phyloP scores from a whole-genome alignment of 2,329 filamentous ascomycete species.

The Didymella glomerata region DNA sequence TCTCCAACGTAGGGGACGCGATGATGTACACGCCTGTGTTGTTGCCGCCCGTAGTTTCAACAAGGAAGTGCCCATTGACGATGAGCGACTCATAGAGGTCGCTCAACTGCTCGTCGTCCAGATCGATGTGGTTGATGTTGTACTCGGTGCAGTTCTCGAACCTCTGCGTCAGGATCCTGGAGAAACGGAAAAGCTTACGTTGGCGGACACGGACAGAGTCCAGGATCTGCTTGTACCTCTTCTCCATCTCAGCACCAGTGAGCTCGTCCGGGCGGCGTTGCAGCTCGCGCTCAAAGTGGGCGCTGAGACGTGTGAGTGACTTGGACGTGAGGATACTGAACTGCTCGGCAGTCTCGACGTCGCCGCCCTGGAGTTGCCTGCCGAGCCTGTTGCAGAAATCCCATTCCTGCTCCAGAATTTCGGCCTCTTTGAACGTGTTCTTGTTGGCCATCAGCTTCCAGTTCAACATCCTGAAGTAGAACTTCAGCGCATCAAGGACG shows the following conservation, averaged over 20 bases:
- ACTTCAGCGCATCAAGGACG: conserved; percentile 90
- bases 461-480: conserved; percentile 98
- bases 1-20: conserved; percentile 79
- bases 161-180: conserved; percentile 85
- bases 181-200: conserved; percentile 95
- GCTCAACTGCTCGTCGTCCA: conserved; percentile 72
- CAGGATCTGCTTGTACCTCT: conserved; percentile 92
- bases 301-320: conserved; percentile 84
- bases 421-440: conserved; percentile 98
- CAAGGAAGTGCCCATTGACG: conserved; percentile 84
- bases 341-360: conserved; percentile 96
- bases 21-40: conserved; percentile 79
- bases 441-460: conserved; percentile 98
- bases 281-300: conserved; percentile 91
- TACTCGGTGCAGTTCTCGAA: conserved; percentile 98
- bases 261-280: conserved; percentile 85
- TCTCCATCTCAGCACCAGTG: conserved; percentile 84
- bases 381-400: conserved; percentile 95
- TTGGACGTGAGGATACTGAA: conserved; percentile 95
- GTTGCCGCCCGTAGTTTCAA: conserved; percentile 75
- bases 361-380: conserved; percentile 87
- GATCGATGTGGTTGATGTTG: conserved; percentile 78
- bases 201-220: conserved; percentile 97
- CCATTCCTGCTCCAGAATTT: conserved; percentile 97
- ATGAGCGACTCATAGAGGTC: conserved; percentile 83